phyloP scores from a whole-genome alignment of 2,329 filamentous ascomycete species.

The Aspergillus fischeri region DNA sequence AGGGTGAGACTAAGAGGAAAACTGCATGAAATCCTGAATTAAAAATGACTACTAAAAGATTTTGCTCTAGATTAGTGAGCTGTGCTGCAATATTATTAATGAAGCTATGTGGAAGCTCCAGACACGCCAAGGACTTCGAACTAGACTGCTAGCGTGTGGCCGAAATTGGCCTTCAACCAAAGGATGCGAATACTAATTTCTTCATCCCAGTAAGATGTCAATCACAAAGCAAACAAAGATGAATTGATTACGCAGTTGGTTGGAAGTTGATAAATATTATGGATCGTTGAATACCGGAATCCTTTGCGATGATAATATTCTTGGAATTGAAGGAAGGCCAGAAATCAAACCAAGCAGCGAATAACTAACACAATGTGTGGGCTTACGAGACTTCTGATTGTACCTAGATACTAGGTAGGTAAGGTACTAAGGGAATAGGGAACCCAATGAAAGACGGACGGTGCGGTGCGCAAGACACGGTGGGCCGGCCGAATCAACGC shows the following conservation, averaged over 20 bases:
- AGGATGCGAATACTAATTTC: neutral
- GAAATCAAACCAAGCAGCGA: neutral
- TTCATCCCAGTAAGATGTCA: neutral
- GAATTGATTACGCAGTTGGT: neutral
- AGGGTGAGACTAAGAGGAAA: slow-evolving; percentile 1
- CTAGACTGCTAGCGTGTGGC: neutral
- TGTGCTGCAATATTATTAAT: neutral
- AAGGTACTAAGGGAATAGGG: slow-evolving; percentile 4
- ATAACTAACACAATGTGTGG: neutral
- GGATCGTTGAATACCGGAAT: neutral
- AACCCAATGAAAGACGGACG: slow-evolving; percentile 13
- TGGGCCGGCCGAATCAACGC: slow-evolving; percentile 18
- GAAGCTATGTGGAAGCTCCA: neutral
- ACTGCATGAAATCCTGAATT: neutral
- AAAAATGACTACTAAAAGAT: neutral
- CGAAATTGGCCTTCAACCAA: neutral
- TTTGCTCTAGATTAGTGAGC: neutral
- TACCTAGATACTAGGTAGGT: neutral
- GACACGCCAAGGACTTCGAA: neutral
- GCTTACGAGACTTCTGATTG: slow-evolving; percentile 2
- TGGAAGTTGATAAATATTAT: neutral
- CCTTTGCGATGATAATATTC: neutral
- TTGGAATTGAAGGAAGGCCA: neutral
- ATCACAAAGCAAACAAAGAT: neutral
- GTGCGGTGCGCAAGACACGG: slow-evolving; percentile 12